Evolutionary conservation across 495 filamentous ascomycete genomes (phyloP), one percentile per base, ranked within the genome.

Genomic region (Xylaria flabelliformis): DNA sequence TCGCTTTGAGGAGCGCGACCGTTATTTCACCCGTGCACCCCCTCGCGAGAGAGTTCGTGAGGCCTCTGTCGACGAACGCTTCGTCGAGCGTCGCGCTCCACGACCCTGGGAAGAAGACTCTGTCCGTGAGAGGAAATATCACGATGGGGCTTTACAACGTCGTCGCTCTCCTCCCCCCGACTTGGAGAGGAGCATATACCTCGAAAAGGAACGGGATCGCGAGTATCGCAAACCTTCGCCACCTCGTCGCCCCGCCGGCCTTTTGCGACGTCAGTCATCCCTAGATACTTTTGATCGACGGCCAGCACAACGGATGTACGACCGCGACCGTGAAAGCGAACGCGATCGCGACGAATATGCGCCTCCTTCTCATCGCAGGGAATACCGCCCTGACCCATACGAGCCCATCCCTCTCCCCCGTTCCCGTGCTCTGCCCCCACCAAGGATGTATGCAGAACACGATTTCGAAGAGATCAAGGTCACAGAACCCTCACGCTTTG

Each of bases 401-500:
- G 83, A 88, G 19, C 84, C 84, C 1, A 85, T 88, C 53, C 88
- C 89, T 1, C 79, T 89, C 44, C 88, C 89, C 3, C 82, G 83
- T 59, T 74, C 80, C 19, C 78, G 78, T 72, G 84, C 78, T 4
- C 73, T 85, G 41, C 83, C 83, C 17, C 83, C 83, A 5, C 82
- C 84, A 6, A 71, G 84, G 79, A 83, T 81, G 63, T 90, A 86
- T 75, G 89, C 75, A 63, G 86, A 82, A 77, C 85, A 81, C 67
- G 86, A 88, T 32, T 80, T 77, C 74, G 85, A 86, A 24, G 90
- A 93, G 64, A 91, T 93, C 71, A 84, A 87, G 39, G 87, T 93
- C 62, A 86, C 89, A 1, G 92, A 93, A 64, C 89, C 88, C 2
- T 88, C 91, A 55, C 84, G 83, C 36, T 91, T 89, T 75, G 91